phyloP scores from a whole-genome alignment of 2,329 filamentous ascomycete species.

The Colletotrichum siamense region DNA sequence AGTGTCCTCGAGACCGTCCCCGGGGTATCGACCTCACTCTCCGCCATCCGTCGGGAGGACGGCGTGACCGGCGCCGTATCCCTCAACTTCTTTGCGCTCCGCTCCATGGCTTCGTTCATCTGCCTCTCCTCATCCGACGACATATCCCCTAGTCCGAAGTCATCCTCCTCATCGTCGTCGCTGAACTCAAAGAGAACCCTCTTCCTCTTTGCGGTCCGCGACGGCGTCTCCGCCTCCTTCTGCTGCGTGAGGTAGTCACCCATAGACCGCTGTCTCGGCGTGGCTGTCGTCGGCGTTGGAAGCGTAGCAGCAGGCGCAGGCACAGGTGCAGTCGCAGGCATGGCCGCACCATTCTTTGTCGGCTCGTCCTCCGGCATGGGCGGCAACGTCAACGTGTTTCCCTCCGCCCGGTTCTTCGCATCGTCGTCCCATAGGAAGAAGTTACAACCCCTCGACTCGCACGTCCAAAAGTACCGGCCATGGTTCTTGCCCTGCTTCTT shows the following conservation, averaged over 20 bases:
- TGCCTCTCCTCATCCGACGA: slow-evolving; percentile 45
- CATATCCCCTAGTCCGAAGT: slow-evolving; percentile 33
- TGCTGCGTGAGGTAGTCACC: background rate
- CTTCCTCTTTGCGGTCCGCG: slow-evolving; percentile 32
- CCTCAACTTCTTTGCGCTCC: slow-evolving; percentile 33
- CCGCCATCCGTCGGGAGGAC: slow-evolving; percentile 21
- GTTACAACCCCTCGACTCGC: slow-evolving; percentile 39
- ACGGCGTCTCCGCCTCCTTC: slow-evolving; percentile 22
- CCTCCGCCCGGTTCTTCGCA: slow-evolving; percentile 28
- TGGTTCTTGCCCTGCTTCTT: slow-evolving; percentile 43
- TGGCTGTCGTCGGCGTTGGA: slow-evolving; percentile 25
- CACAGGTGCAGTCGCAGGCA: background rate
- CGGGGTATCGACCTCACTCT: slow-evolving; percentile 36
- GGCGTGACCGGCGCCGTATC: slow-evolving; percentile 27
- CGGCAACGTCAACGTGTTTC: slow-evolving; percentile 5
- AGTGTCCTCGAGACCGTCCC: slow-evolving; percentile 38
- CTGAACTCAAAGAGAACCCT: slow-evolving; percentile 27
- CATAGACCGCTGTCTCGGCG: slow-evolving; percentile 18
- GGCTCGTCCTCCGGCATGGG: slow-evolving; percentile 1
- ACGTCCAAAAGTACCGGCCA: slow-evolving; percentile 49
- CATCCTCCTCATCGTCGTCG: slow-evolving; percentile 19
- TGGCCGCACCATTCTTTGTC: background rate
- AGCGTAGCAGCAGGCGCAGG: background rate
- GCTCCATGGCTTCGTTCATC: slow-evolving; percentile 39
- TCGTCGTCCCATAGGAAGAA: slow-evolving; percentile 53